Evolutionary conservation across 1,284 basidiomycete species (phyloP).

Genomic region (Psilocybe mexicana): DNA sequence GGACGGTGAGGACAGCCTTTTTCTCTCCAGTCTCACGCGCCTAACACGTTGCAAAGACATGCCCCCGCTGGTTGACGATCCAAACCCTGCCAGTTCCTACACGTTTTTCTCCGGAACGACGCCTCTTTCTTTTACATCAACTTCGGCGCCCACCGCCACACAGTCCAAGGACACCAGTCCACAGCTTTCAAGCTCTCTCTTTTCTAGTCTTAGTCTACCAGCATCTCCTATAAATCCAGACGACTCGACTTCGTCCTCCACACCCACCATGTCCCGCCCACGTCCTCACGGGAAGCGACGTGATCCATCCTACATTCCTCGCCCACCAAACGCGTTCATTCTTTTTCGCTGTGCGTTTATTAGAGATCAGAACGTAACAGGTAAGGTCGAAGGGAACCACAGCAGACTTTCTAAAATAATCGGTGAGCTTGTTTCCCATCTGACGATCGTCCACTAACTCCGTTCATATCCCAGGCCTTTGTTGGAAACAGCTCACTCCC

Average conservation of each 20-base stretch:
- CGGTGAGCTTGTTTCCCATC: slow-evolving; percentile 33
- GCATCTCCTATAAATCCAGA: slow-evolving; percentile 22
- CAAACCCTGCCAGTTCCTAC: slow-evolving; percentile 24
- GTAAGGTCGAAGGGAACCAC: slow-evolving; percentile 77
- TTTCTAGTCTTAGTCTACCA: slow-evolving; percentile 24
- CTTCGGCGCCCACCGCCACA: slow-evolving; percentile 25
- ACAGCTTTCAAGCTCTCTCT: slow-evolving; percentile 17
- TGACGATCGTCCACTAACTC: slow-evolving; percentile 11
- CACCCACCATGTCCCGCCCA: slow-evolving; percentile 14
- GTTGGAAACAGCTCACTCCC: slow-evolving; percentile 34
- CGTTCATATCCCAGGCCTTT: slow-evolving; percentile 26
- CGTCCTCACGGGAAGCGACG: slow-evolving; percentile 39
- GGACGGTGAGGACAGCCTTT: slow-evolving; percentile 30
- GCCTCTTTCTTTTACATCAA: slow-evolving; percentile 31
- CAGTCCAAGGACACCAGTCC: slow-evolving; percentile 18
- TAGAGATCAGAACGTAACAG: slow-evolving; percentile 72
- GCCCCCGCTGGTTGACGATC: slow-evolving; percentile 32
- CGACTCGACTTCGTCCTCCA: slow-evolving; percentile 15
- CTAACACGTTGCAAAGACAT: slow-evolving; percentile 34
- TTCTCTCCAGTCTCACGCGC: slow-evolving; percentile 22
- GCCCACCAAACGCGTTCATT: slow-evolving; percentile 94
- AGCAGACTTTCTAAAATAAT: slow-evolving; percentile 70
- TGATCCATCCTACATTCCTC: slow-evolving; percentile 69
- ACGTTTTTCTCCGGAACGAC: slow-evolving; percentile 39
- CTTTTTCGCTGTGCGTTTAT: slow-evolving; percentile 92